A percentile compares a stretch with the other conserved stretches of the same genome.
Evolutionary conservation across 441 rosid genomes (phyloP).

Genomic region (Oxalis stricta): DNA sequence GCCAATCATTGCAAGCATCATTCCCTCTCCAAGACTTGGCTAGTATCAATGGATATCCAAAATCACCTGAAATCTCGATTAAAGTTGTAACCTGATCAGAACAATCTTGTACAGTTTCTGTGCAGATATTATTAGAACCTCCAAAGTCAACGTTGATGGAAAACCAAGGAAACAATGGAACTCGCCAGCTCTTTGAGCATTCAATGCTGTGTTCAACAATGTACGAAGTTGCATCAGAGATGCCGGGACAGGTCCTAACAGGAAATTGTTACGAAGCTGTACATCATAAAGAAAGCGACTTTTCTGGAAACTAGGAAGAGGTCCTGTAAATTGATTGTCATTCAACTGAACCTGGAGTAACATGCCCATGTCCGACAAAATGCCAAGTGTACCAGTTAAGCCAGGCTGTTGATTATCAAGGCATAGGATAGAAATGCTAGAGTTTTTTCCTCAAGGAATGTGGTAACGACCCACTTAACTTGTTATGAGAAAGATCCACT

Average conservation of each 20-base stretch:
- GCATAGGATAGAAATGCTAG: slow-evolving; percentile 42
- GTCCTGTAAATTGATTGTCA: slow-evolving; percentile 51
- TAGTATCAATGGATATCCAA: slow-evolving; percentile 34
- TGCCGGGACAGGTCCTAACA: too few relatives aligned
- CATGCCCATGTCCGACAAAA: slow-evolving; percentile 30
- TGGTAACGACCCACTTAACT: slow-evolving; percentile 47
- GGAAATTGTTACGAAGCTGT: slow-evolving; percentile 25
- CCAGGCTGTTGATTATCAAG: slow-evolving; percentile 40
- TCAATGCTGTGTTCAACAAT: slow-evolving; percentile 47
- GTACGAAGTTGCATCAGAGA: slow-evolving; percentile 38
- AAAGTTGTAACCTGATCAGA: slow-evolving; percentile 34
- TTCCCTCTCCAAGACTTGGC: slow-evolving; percentile 48
- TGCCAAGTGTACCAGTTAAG: slow-evolving; percentile 36
- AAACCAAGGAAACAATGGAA: slow-evolving; percentile 21
- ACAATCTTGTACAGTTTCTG: slow-evolving; percentile 18
- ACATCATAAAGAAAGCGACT: too few relatives aligned
- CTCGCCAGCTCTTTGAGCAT: too few relatives aligned
- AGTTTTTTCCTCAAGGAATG: slow-evolving; percentile 29
- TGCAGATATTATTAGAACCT: slow-evolving; percentile 26
- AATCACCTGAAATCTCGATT: slow-evolving; percentile 38
- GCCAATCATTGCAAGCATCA: slow-evolving; percentile 33
- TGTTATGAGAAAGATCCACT: slow-evolving; percentile 58
- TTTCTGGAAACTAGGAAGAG: slow-evolving; percentile 32
- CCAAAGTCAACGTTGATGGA: slow-evolving; percentile 6
- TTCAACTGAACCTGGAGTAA: slow-evolving; percentile 57